phyloP scores from a whole-genome alignment of 768 basidiomycete species.

The Exsudoporus frostii region DNA sequence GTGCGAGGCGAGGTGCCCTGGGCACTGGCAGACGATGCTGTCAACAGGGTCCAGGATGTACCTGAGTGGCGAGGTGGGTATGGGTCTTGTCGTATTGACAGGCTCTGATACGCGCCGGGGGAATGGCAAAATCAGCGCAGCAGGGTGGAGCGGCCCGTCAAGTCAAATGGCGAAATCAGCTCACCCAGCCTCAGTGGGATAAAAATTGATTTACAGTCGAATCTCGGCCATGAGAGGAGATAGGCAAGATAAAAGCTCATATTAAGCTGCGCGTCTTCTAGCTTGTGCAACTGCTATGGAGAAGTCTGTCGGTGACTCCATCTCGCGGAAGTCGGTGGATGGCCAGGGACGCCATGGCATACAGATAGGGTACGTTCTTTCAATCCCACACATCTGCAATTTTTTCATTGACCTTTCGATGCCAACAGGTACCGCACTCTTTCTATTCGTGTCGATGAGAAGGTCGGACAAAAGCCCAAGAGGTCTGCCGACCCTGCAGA shows the following conservation, averaged over 20 bases:
- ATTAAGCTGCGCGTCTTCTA: not conserved
- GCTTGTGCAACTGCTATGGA: slow-evolving; percentile 16
- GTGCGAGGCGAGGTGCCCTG: not conserved
- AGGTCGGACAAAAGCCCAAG: slow-evolving; percentile 16
- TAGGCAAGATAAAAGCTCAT: slow-evolving; percentile 15
- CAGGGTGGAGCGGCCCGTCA: not conserved
- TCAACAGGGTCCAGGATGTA: not conserved
- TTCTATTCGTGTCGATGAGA: slow-evolving; percentile 41
- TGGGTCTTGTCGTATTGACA: not conserved
- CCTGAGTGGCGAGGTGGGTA: slow-evolving; percentile 1
- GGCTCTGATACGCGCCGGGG: not conserved
- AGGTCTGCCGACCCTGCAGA: slow-evolving; percentile 33
- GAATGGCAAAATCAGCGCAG: slow-evolving; percentile 31
- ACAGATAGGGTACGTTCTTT: slow-evolving; percentile 26
- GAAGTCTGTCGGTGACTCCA: slow-evolving; percentile 8
- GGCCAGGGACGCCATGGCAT: slow-evolving; percentile 26
- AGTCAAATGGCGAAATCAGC: slow-evolving; percentile 28
- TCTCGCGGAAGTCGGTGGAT: slow-evolving; percentile 14
- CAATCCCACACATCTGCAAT: accelerated
- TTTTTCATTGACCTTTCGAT: not conserved
- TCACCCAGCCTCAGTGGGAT: not conserved
- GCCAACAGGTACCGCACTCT: slow-evolving; percentile 41
- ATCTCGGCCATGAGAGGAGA: not conserved
- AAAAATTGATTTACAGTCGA: not conserved
- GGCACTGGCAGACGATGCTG: not conserved